phyloP scores from a whole-genome alignment of 2,329 filamentous ascomycete genomes.

The Alternaria sp. region DNA sequence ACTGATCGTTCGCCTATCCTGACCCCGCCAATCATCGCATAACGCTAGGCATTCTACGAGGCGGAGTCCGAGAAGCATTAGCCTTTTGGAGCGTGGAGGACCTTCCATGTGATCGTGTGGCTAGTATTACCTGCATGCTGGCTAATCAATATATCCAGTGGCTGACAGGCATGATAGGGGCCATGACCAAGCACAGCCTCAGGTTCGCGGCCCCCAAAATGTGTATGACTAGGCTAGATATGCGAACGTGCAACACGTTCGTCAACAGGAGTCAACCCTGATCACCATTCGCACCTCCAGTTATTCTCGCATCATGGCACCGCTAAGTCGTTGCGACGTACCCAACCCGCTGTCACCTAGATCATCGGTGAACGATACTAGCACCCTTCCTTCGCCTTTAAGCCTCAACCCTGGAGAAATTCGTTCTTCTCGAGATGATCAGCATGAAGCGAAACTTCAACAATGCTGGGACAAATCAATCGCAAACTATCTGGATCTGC shows the following conservation, averaged over 20 bases:
- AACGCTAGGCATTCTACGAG: background rate
- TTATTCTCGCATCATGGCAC: background rate
- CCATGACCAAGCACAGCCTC: background rate
- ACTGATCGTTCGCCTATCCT: background rate
- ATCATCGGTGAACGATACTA: background rate
- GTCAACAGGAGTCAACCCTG: background rate
- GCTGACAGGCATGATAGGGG: background rate
- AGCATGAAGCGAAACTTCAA: constrained; percentile 3
- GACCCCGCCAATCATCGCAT: background rate
- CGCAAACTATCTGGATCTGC: constrained; percentile 11
- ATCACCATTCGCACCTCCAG: background rate
- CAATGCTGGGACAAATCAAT: constrained; percentile 13
- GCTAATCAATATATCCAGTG: background rate
- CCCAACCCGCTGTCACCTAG: background rate
- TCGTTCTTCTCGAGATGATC: background rate
- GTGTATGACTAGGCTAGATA: background rate
- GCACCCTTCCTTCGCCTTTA: background rate
- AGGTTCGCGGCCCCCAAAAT: background rate
- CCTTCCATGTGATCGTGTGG: background rate
- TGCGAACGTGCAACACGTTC: background rate
- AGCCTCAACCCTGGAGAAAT: background rate
- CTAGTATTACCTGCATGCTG: background rate
- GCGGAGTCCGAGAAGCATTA: background rate
- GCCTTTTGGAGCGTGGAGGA: background rate
- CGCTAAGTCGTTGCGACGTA: background rate